Percentiles rank a stretch among this genome's conserved stretches.
Conservation (phyloP, 2,329 filamentous ascomycete genomes). For the Ophiocordyceps australis region DNA sequence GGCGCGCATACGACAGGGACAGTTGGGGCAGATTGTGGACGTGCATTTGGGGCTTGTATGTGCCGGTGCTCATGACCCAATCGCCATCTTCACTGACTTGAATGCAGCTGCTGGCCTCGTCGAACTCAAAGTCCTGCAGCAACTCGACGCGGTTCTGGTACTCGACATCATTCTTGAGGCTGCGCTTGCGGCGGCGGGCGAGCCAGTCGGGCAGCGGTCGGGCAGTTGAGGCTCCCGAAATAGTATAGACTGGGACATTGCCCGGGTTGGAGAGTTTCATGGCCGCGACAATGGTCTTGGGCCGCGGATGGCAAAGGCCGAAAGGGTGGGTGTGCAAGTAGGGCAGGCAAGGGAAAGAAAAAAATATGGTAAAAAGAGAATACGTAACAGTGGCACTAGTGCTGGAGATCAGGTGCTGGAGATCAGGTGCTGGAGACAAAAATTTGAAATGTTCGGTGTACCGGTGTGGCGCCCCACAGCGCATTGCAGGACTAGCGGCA, state of each 20-base stretch:
- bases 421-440: no score
- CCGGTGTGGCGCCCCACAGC: no score
- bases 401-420: neutral
- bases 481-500: conserved; percentile 1
- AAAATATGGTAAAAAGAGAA: no score
- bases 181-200: conserved; percentile 72
- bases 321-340: neutral
- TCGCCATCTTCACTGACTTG: conserved; percentile 87
- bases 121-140: conserved; percentile 94
- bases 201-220: conserved; percentile 92
- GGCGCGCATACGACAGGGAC: conserved; percentile 81
- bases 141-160: conserved; percentile 89
- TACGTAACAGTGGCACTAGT: no score
- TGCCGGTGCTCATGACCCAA: conserved; percentile 91
- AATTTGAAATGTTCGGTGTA: no score
- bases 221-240: conserved; percentile 77
- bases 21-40: conserved; percentile 89
- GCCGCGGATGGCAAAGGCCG: neutral
- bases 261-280: conserved; percentile 78
- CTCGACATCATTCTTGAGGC: conserved; percentile 79
- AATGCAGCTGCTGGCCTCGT: conserved; percentile 83
- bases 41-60: conserved; percentile 55
- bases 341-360: conserved; percentile 1
- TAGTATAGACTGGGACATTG: conserved; percentile 80
- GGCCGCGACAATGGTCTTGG: conserved; percentile 1